A percentile compares a stretch with the other conserved stretches of the same genome.
Conservation (phyloP, 2,329 filamentous ascomycete species). For the Pestalotiopsis sp. region DNA sequence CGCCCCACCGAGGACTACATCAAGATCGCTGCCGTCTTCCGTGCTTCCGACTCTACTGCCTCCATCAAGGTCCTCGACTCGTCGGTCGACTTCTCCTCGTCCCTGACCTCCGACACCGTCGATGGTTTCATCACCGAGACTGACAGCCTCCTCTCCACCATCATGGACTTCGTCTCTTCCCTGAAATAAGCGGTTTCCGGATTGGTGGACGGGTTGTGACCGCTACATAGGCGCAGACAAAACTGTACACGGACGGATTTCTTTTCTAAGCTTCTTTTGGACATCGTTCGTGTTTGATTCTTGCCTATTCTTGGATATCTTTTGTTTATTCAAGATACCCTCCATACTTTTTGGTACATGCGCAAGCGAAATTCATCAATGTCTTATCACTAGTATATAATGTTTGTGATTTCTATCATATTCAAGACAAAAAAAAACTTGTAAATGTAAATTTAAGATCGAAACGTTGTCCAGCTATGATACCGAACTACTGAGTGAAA, state of each 20-base stretch:
- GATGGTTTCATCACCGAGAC: conserved; percentile 29
- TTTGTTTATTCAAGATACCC: conserved; percentile 12
- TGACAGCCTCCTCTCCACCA: conserved; percentile 23
- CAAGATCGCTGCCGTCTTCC: conserved; percentile 67
- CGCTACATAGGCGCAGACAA: neutral
- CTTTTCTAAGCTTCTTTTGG: conserved; percentile 5
- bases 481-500: too few relatives aligned
- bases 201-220: neutral
- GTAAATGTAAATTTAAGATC: neutral
- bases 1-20: conserved; percentile 62
- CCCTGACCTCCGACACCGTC: conserved; percentile 40
- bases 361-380: conserved; percentile 11
- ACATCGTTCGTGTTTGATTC: conserved; percentile 10
- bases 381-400: conserved; percentile 8
- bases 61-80: conserved; percentile 56
- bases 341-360: conserved; percentile 7
- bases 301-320: conserved; percentile 17
- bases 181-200: neutral
- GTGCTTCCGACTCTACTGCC: conserved; percentile 49
- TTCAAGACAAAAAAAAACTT: neutral
- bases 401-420: neutral
- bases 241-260: neutral
- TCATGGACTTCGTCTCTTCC: conserved; percentile 25
- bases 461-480: too few relatives aligned
- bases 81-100: conserved; percentile 40